Base-by-base conservation (phyloP, 2,329 filamentous ascomycete genomes). In the Calycina herbarum region DNA sequence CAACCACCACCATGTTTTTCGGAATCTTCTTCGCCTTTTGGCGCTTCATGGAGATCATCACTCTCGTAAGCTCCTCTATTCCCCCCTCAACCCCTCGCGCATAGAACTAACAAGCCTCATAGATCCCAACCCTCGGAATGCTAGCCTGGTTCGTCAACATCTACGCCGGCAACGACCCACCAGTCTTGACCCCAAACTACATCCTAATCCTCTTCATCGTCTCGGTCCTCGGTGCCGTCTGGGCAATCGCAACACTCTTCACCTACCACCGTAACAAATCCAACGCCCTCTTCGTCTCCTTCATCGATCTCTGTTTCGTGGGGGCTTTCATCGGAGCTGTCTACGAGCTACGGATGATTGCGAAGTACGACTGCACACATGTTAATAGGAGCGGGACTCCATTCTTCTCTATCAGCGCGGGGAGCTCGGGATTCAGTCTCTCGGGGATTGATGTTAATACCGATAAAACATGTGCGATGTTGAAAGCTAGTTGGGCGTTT, bases 401-500 rank as follows among this genome's bases (percentile, higher is more conserved):
- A 59, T 74, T 78, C 27, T 87, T 87, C 77, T 84, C 83, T 72
- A 76, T 85, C 62, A 82, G 83, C 59, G 81, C 93, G 56, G 89
- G 89, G 13, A 80, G 84, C 13, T 85, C 86, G 35, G 81, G 79
- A 69, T 85, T 85, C 56, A 80, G 78, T 35, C 77, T 84, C 42
- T 82, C 82, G 59, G 79, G 79, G 61, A 83, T 86, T 66, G 77
- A 82, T 54, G 75, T 88, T 51, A 78, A 83, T 62, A 78, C 88
- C 45, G 83, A 92, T 78, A 94, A 94, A 83, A 86, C 87, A 5
- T 98, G 94, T 79, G 86, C 90, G 60, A 95, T 97, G 92, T 86
- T 97, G 75, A 98, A 97, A 85, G 90, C 94, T 0, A 85, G 83
- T 71, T 98, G 93, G 79, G 94, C 93, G 2, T 89, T 97, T 71